These are phyloP conservation scores for Taphrina deformans DNA, from an alignment of 1,139 yeast genomes.

Conservation along the genomic window DNA sequence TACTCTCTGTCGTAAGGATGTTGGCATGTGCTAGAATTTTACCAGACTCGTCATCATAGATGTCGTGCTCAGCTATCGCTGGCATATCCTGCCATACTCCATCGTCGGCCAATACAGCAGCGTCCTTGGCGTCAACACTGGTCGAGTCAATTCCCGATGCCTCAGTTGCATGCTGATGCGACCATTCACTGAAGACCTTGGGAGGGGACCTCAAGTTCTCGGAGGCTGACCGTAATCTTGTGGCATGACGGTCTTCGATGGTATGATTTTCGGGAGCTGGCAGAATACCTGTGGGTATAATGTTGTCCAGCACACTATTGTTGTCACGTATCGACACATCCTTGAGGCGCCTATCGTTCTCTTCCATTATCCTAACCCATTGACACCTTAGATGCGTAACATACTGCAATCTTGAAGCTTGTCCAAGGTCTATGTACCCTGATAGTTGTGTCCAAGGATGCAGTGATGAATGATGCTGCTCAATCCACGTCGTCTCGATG, in stretches of 20 bases:
- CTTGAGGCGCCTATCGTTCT: neutral
- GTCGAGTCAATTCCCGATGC: neutral
- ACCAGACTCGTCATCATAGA: slow-evolving; percentile 58
- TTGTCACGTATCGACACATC: neutral
- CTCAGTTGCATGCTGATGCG: slow-evolving; percentile 18
- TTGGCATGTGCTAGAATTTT: slow-evolving; percentile 48
- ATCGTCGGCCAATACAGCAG: slow-evolving; percentile 40
- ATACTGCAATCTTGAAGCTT: neutral
- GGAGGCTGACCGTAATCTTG: neutral
- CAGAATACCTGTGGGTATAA: neutral
- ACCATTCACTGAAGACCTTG: slow-evolving; percentile 29
- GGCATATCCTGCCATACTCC: slow-evolving; percentile 62
- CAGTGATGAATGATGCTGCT: too few relatives aligned
- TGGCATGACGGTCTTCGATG: slow-evolving; percentile 1
- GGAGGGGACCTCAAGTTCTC: neutral
- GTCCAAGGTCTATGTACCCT: too few relatives aligned
- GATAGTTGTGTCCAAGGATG: too few relatives aligned
- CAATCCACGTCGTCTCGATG: too few relatives aligned
- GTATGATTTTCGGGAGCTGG: neutral
- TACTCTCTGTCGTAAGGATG: slow-evolving; percentile 41
- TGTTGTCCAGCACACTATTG: neutral
- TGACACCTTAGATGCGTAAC: neutral
- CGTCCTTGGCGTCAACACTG: neutral
- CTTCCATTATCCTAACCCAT: neutral
- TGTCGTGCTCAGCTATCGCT: slow-evolving; percentile 58